These are phyloP conservation scores for Eucalyptus virginea DNA, from an alignment of 345 rosid species.

Conservation along the genomic window DNA sequence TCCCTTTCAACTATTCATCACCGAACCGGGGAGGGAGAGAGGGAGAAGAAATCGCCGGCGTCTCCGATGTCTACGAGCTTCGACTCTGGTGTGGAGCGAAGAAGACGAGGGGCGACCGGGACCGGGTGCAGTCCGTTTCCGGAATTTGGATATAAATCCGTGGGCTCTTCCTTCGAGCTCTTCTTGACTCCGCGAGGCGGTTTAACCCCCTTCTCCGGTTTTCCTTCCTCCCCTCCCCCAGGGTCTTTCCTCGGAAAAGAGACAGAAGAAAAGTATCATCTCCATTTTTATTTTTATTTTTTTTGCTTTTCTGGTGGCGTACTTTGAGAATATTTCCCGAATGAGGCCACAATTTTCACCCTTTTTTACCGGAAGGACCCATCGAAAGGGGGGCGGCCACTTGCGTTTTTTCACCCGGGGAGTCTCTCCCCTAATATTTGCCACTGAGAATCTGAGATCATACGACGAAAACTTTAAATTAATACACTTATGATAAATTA, in stretches of 20 bases:
- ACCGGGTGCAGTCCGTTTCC: not conserved
- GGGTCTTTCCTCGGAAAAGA: no score
- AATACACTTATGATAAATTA: fast-evolving
- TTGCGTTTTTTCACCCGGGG: not conserved
- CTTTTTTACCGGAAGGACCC: not conserved
- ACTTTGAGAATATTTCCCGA: not conserved
- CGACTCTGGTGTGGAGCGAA: not conserved
- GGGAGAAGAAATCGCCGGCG: not conserved
- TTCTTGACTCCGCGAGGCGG: no score
- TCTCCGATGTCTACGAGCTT: not conserved
- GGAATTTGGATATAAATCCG: no score
- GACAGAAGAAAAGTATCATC: not conserved
- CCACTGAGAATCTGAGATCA: no score
- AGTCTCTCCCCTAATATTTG: not conserved
- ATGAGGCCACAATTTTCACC: not conserved
- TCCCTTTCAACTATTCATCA: not conserved
- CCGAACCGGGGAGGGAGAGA: not conserved
- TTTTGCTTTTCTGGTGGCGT: not conserved
- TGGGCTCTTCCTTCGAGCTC: no score
- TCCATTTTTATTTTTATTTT: not conserved
- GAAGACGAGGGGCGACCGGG: not conserved
- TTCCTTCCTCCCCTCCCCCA: not conserved
- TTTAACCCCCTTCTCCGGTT: no score
- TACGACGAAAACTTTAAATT: no score
- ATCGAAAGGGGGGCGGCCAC: not conserved